Evolutionary conservation across 768 basidiomycete species (phyloP).

Genomic region (Pilatotrama ljubarskyi): DNA sequence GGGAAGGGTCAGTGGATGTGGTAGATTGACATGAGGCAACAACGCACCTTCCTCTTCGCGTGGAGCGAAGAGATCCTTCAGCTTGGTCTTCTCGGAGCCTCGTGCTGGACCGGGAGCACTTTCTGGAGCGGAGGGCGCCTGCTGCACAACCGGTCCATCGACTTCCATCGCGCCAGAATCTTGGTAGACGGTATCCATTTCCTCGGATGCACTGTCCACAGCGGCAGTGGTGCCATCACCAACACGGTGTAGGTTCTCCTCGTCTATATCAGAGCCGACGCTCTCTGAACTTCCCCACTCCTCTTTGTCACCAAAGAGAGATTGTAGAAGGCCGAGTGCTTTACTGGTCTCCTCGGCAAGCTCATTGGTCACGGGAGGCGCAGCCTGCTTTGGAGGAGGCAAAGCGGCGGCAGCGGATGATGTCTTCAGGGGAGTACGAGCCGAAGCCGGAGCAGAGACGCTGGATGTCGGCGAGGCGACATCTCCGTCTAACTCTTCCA

Average conservation of each 20-base stretch:
- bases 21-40: neutral
- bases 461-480: neutral
- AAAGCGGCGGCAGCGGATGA: conserved; percentile 10
- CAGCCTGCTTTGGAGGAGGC: neutral
- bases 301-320: conserved; percentile 51
- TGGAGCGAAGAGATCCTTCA: conserved; percentile 77
- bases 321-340: conserved; percentile 48
- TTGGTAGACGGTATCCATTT: conserved; percentile 4
- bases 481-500: conserved; percentile 15
- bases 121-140: neutral
- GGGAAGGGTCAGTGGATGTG: neutral
- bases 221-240: neutral
- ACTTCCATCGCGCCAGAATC: conserved; percentile 10
- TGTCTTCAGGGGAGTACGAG: neutral
- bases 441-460: too few relatives aligned
- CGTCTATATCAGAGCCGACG: conserved; percentile 53
- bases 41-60: conserved; percentile 60
- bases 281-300: conserved; percentile 66
- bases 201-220: neutral
- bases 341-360: conserved; percentile 46
- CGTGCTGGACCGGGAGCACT: neutral
- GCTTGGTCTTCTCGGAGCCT: conserved; percentile 32
- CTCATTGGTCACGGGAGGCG: conserved; percentile 21
- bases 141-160: conserved; percentile 28
- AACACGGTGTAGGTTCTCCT: conserved; percentile 11